Conservation (phyloP, 2,329 filamentous ascomycete genomes). For the Annulohypoxylon truncatum region DNA sequence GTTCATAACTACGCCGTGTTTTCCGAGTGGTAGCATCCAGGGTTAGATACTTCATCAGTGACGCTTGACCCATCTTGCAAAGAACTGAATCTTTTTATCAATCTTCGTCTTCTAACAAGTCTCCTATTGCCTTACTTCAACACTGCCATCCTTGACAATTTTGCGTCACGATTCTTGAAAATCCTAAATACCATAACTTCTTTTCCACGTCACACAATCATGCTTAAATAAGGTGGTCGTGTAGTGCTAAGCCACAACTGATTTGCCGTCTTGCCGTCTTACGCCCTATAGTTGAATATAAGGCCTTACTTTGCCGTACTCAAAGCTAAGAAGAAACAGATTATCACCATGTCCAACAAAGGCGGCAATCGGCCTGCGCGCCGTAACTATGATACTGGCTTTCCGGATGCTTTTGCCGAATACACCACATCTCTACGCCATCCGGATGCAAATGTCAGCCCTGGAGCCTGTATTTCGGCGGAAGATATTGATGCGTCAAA, state of each 20-base stretch:
- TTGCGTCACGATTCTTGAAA: background rate
- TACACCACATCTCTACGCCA: conserved; percentile 72
- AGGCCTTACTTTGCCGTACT: conserved; percentile 21
- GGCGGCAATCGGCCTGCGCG: conserved; percentile 47
- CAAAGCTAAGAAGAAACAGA: conserved; percentile 38
- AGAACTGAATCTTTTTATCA: background rate
- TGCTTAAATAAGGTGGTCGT: conserved; percentile 10
- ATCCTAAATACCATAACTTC: background rate
- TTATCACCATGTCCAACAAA: conserved; percentile 45
- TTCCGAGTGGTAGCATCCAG: conserved; percentile 29
- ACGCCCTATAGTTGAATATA: background rate
- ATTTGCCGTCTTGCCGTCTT: conserved; percentile 2
- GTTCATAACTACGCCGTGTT: conserved; percentile 7
- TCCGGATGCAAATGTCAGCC: conserved; percentile 69
- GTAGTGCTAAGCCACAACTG: conserved; percentile 17
- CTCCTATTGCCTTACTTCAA: background rate
- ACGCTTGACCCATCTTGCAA: conserved; percentile 11
- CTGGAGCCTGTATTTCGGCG: conserved; percentile 66
- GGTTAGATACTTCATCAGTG: conserved; percentile 14
- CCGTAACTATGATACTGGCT: conserved; percentile 50
- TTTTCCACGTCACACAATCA: conserved; percentile 16
- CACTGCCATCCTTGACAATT: background rate
- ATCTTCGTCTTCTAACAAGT: background rate
- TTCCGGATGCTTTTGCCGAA: conserved; percentile 50
- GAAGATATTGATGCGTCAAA: conserved; percentile 62